Conservation (phyloP, 495 filamentous ascomycete species). For the Penicillium canariense region DNA sequence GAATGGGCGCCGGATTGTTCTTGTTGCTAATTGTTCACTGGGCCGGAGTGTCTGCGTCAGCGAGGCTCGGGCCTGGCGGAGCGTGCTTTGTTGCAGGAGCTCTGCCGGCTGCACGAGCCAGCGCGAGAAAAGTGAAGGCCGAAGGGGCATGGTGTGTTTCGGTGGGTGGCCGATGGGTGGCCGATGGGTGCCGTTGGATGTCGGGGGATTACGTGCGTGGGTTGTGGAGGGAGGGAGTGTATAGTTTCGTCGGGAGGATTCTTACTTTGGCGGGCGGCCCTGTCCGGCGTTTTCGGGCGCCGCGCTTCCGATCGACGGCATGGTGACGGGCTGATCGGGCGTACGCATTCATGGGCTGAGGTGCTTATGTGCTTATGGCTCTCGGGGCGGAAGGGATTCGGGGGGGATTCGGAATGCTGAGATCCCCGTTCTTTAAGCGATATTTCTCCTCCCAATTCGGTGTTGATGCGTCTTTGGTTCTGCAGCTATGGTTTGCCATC, state of each 20-base stretch:
- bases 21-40: neutral
- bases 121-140: slow-evolving; percentile 19
- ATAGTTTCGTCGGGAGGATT: slow-evolving; percentile 3
- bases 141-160: slow-evolving; percentile 17
- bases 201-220: neutral
- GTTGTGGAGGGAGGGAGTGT: neutral
- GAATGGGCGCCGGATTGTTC: neutral
- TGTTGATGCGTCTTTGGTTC: no score
- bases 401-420: neutral
- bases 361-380: neutral
- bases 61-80: neutral
- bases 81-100: slow-evolving; percentile 12
- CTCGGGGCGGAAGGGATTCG: neutral
- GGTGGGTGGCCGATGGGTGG: neutral
- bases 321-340: neutral
- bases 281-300: slow-evolving; percentile 9
- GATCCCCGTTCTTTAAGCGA: neutral
- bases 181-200: neutral
- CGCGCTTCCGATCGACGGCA: neutral
- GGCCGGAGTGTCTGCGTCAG: neutral
- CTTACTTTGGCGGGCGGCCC: slow-evolving; percentile 14
- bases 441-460: no score
- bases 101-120: slow-evolving; percentile 23
- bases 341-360: neutral
- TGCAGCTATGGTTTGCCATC: no score